A percentile compares a stretch with the other conserved stretches of the same genome.
Evolutionary conservation across 768 basidiomycete species (phyloP).

Genomic region (Xerocomellus intermedius): DNA sequence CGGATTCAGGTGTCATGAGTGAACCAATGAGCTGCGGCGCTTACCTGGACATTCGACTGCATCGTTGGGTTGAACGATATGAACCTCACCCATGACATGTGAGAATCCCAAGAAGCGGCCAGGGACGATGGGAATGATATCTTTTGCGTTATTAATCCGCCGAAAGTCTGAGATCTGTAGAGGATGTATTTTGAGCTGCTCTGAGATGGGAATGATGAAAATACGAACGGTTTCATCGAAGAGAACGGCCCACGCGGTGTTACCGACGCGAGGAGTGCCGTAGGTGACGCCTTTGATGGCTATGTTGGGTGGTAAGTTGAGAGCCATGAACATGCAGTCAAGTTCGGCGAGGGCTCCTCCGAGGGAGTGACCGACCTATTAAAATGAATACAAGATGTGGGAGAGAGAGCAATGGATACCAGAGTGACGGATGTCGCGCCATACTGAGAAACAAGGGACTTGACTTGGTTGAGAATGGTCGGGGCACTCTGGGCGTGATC

Average conservation of each 20-base stretch:
- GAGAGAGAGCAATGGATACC: conserved; percentile 24
- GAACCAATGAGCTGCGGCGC: background rate
- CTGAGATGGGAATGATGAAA: background rate
- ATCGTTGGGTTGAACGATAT: conserved; percentile 39
- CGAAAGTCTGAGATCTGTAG: conserved; percentile 25
- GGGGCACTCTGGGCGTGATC: conserved; percentile 49
- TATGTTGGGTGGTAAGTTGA: conserved; percentile 45
- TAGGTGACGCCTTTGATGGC: conserved; percentile 33
- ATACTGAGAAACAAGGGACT: conserved; percentile 37
- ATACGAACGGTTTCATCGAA: conserved; percentile 26
- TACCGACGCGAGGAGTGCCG: conserved; percentile 31
- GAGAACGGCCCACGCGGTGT: conserved; percentile 27
- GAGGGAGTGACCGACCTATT: conserved; percentile 47
- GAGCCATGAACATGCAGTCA: conserved; percentile 45
- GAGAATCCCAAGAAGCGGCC: conserved; percentile 49
- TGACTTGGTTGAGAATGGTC: conserved; percentile 44
- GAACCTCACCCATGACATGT: conserved; percentile 38
- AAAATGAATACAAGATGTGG: background rate
- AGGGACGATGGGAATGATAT: conserved; percentile 57
- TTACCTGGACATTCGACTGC: conserved; percentile 43
- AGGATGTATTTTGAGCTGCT: background rate
- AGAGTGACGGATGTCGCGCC: conserved; percentile 42
- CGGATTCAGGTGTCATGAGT: background rate
- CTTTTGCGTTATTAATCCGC: conserved; percentile 34
- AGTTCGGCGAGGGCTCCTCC: conserved; percentile 54